Base-by-base conservation (phyloP, 2,329 filamentous ascomycete genomes). In the Fusarium chlamydosporum region DNA sequence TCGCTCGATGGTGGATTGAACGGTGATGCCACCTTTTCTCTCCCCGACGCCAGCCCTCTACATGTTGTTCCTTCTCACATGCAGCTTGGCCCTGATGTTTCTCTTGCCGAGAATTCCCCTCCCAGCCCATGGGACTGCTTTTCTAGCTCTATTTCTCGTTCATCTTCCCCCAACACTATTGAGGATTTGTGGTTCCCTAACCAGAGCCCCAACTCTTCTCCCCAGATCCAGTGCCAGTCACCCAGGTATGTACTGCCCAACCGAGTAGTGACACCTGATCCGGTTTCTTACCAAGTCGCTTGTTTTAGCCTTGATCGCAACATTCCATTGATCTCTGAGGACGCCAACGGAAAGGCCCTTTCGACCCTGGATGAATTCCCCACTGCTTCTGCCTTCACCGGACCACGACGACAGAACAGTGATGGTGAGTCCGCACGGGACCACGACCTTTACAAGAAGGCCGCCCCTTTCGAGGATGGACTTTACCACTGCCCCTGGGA, bases 401-500 rank as follows among this genome's bases (percentile, higher is more conserved):
- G 72, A 43, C 70, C 80, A 47, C 84, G 84, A 71, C 84, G 84
- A 62, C 78, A 82, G 61, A 83, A 80, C 76, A 82, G 79, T 61
- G 86, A 88, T 43, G 83, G 83, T 75, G 86, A 88, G 78, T 84
- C 84, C 68, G 88, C 88, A 33, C 80, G 88, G 75, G 87, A 89
- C 77, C 90, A 94, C 77, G 86, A 84, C 20, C 82, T 93, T 13
- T 95, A 94, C 83, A 90, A 90, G 77, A 88, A 88, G 72, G 87
- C 85, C 56, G 81, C 82, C 46, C 87, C 90, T 11, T 80, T 86
- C 40, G 79, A 85, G 34, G 93, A 97, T 80, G 94, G 93, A 76
- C 88, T 96, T 61, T 98, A 96, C 83, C 93, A 97, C 82, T 98
- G 95, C 85, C 95, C 95, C 7, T 96, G 91, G 85, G 89, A 91